Evolutionary conservation across 2,329 filamentous ascomycete species (phyloP).

Genomic region (Pyrenophora seminiperda): DNA sequence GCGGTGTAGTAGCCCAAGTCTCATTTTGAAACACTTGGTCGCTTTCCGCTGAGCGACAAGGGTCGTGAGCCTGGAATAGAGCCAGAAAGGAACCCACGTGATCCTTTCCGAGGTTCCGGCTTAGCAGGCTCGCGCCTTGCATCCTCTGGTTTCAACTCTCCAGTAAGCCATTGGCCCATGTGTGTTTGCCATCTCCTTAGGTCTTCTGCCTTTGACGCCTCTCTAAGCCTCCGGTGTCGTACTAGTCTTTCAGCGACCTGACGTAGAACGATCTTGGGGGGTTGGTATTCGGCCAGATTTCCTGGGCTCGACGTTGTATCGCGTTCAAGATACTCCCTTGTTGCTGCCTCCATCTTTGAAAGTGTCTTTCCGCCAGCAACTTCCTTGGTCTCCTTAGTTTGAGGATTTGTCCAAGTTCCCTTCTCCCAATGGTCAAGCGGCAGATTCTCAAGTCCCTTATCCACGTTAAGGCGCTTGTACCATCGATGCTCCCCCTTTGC

Average conservation of each 20-base stretch:
- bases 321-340: slow-evolving; percentile 48
- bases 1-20: too few species aligned
- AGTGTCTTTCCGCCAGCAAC: slow-evolving; percentile 53
- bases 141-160: slow-evolving; percentile 39
- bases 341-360: slow-evolving; percentile 53
- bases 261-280: slow-evolving; percentile 51
- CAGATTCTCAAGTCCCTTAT: slow-evolving; percentile 53
- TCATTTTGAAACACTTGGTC: neutral
- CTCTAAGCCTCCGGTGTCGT: slow-evolving; percentile 51
- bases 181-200: slow-evolving; percentile 46
- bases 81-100: slow-evolving; percentile 6
- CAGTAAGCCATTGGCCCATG: slow-evolving; percentile 48
- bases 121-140: slow-evolving; percentile 12
- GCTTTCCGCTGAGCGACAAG: slow-evolving; percentile 6
- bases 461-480: slow-evolving; percentile 58
- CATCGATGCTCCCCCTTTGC: slow-evolving; percentile 56
- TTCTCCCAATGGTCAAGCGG: slow-evolving; percentile 55
- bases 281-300: slow-evolving; percentile 51
- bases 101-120: slow-evolving; percentile 11
- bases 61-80: slow-evolving; percentile 7
- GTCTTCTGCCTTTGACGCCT: slow-evolving; percentile 44
- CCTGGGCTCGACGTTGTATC: slow-evolving; percentile 41
- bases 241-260: slow-evolving; percentile 57
- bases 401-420: slow-evolving; percentile 47
- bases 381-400: slow-evolving; percentile 33